These are phyloP conservation scores for Ceriops zippeliana DNA, from an alignment of 345 rosid genomes.

Conservation along the genomic window DNA sequence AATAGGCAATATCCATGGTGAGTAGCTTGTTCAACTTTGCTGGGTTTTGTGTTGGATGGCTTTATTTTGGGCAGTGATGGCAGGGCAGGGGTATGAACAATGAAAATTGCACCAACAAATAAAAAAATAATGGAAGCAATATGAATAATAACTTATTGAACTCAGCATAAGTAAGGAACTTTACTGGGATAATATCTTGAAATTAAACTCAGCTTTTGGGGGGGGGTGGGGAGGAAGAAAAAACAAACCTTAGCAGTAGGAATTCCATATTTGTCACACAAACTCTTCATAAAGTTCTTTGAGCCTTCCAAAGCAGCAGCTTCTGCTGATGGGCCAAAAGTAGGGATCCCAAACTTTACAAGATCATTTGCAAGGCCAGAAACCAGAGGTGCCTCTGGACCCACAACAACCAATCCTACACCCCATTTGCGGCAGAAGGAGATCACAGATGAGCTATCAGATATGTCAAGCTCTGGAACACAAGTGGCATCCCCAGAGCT, in stretches of 20 bases:
- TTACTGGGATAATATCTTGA: background rate
- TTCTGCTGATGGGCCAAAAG: constrained; percentile 91
- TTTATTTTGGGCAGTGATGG: too few relatives aligned
- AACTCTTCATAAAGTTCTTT: constrained; percentile 84
- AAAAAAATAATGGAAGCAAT: background rate
- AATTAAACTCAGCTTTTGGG: background rate
- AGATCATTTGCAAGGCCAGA: constrained; percentile 81
- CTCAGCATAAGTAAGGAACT: background rate
- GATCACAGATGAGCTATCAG: constrained; percentile 62
- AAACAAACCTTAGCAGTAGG: constrained; percentile 87
- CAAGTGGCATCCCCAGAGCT: constrained; percentile 80
- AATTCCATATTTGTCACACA: constrained; percentile 79
- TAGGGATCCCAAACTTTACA: constrained; percentile 59
- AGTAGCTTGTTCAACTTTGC: background rate
- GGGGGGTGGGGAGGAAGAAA: background rate
- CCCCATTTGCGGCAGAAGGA: constrained; percentile 58
- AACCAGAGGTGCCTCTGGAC: constrained; percentile 95
- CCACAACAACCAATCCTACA: constrained; percentile 80
- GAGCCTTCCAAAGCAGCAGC: constrained; percentile 99
- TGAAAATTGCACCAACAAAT: too few relatives aligned
- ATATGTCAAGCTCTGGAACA: constrained; percentile 58
- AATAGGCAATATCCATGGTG: background rate
- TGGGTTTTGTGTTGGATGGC: too few relatives aligned
- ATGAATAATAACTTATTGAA: background rate
- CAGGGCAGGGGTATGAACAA: too few relatives aligned